Base-by-base conservation (phyloP, 2,329 filamentous ascomycete genomes). In the Teratosphaeria epicoccoides region DNA sequence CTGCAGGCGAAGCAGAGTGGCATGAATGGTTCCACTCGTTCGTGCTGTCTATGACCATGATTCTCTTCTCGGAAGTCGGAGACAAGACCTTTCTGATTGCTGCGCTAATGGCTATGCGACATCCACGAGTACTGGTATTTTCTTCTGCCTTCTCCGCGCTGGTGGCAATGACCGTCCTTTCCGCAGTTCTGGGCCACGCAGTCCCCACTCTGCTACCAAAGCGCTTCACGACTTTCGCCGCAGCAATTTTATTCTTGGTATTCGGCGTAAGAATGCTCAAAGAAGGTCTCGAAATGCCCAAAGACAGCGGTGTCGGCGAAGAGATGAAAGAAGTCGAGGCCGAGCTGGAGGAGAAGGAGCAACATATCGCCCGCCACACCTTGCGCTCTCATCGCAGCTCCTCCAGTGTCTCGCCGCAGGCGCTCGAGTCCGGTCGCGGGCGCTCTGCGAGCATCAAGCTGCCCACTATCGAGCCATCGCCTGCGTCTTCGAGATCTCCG, bases 61-160 rank as follows among this genome's bases (percentile, higher is more conserved):
- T 98, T 63, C 75, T 97, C 56, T 85, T 97, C 62, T 96, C 91
- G 46, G 93, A 98, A 69, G 83, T 98, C 62, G 93, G 93, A 57
- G 93, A 98, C 79, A 98, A 98, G 74, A 98, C 93, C 0, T 98
- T 98, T 75, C 78, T 98, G 43, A 88, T 98, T 22, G 93, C 93
- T 6, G 91, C 90, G 6, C 80, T 98, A 17, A 98, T 98, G 93
- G 93, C 93, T 11, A 98, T 98, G 93, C 93, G 95, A 68, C 91
- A 98, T 64, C 86, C 93, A 56, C 85, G 93, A 49, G 75, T 95
- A 57, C 79, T 97, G 11, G 93, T 98, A 55, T 98, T 98, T 72
- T 87, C 88, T 1, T 89, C 93, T 6, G 93, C 93, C n/a, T 91
- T 95, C 62, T 83, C 84, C 49, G 94, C 93, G 9, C 77, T 98